These are phyloP conservation scores for Fusarium chlamydosporum DNA, from an alignment of 2,329 filamentous ascomycete species.

Conservation along the genomic window DNA sequence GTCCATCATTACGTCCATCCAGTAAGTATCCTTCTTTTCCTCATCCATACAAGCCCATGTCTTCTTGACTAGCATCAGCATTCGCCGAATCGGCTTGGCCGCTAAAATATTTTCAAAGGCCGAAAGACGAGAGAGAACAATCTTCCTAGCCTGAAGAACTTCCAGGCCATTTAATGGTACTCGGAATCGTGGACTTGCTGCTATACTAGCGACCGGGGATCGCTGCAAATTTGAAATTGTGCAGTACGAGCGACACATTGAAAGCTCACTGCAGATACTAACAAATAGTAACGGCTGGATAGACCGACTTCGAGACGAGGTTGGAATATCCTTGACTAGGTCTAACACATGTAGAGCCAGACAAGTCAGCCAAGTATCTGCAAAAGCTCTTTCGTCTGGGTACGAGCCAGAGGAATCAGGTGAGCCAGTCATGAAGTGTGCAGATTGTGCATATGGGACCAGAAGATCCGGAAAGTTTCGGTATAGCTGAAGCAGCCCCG, in stretches of 20 bases:
- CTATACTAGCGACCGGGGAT: slow-evolving; percentile 29
- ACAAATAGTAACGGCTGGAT: slow-evolving; percentile 62
- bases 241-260: slow-evolving; percentile 51
- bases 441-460: slow-evolving; percentile 43
- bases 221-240: slow-evolving; percentile 16
- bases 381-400: slow-evolving; percentile 4
- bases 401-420: slow-evolving; percentile 14
- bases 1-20: slow-evolving; percentile 59
- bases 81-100: slow-evolving; percentile 47
- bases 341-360: slow-evolving; percentile 62
- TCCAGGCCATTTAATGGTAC: slow-evolving; percentile 21
- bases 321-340: slow-evolving; percentile 59
- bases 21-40: slow-evolving; percentile 58
- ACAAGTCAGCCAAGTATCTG: slow-evolving; percentile 59
- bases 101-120: slow-evolving; percentile 43
- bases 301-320: slow-evolving; percentile 60
- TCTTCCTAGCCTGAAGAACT: slow-evolving; percentile 35
- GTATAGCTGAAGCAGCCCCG: slow-evolving; percentile 49
- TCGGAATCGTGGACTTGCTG: slow-evolving; percentile 39
- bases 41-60: slow-evolving; percentile 51
- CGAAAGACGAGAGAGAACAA: slow-evolving; percentile 37
- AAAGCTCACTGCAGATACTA: slow-evolving; percentile 60
- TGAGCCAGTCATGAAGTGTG: slow-evolving; percentile 9
- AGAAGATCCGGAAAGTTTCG: slow-evolving; percentile 59
- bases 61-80: slow-evolving; percentile 41